Percentiles rank a stretch among this genome's conserved stretches.
Evolutionary conservation across 2,329 filamentous ascomycete species (phyloP).

Genomic region (Colletotrichum falcatum): DNA sequence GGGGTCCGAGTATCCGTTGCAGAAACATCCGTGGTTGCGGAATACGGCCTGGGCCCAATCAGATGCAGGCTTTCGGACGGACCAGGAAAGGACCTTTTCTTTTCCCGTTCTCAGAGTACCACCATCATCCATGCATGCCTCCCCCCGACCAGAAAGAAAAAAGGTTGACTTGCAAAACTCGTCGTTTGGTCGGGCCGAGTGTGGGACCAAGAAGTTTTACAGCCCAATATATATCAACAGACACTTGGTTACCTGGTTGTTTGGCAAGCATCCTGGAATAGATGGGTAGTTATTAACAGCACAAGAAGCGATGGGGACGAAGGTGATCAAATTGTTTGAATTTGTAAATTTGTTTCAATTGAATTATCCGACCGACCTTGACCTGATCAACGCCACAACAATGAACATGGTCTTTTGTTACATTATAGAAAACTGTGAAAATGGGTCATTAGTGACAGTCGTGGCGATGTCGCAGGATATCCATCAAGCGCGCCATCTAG

Average conservation of each 20-base stretch:
- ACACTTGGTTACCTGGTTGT: too few species aligned
- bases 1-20: conserved; percentile 7
- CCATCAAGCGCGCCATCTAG: conserved; percentile 12
- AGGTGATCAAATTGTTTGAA: not conserved
- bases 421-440: conserved; percentile 25
- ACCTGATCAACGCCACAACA: conserved; percentile 22
- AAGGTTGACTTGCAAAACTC: not conserved
- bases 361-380: conserved; percentile 28
- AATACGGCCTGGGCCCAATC: conserved; percentile 5
- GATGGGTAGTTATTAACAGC: too few species aligned
- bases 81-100: not conserved
- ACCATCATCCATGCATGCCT: too few species aligned
- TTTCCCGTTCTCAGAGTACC: not conserved
- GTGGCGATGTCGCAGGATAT: conserved; percentile 15
- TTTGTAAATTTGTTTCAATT: conserved; percentile 19
- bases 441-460: conserved; percentile 29
- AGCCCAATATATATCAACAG: not conserved
- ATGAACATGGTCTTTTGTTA: conserved; percentile 24
- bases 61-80: not conserved
- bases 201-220: not conserved
- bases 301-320: not conserved
- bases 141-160: too few species aligned
- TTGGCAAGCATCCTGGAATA: not conserved
- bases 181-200: not conserved
- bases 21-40: conserved; percentile 25